Evolutionary conservation across 2,329 filamentous ascomycete species (phyloP).

Genomic region (Scytalidium lignicola): DNA sequence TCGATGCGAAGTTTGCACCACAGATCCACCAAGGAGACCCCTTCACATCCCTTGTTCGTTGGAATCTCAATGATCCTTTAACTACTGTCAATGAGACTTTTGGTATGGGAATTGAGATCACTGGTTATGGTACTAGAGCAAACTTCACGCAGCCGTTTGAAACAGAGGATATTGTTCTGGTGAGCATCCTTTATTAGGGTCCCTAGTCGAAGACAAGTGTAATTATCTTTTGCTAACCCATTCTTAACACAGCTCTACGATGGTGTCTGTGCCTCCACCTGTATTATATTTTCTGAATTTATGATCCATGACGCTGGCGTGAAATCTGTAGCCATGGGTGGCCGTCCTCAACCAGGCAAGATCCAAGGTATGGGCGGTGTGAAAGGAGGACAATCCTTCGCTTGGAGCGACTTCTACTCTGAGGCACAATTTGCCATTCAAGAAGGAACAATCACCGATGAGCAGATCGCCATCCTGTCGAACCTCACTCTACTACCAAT

Average conservation of each 20-base stretch:
- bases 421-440: slow-evolving; percentile 8
- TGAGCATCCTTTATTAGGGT: slow-evolving; percentile 19
- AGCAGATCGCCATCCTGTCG: slow-evolving; percentile 14
- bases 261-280: slow-evolving; percentile 55
- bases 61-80: slow-evolving; percentile 21
- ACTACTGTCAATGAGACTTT: slow-evolving; percentile 17
- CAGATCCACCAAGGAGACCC: slow-evolving; percentile 14
- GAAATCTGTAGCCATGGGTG: slow-evolving; percentile 54
- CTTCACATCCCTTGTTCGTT: slow-evolving; percentile 19
- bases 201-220: too few relatives aligned
- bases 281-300: slow-evolving; percentile 51
- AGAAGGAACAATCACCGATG: slow-evolving; percentile 1
- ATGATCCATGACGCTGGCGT: slow-evolving; percentile 48
- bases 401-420: slow-evolving; percentile 13
- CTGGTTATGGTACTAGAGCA: slow-evolving; percentile 25
- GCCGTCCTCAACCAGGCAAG: slow-evolving; percentile 45
- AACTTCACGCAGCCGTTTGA: slow-evolving; percentile 31
- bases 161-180: slow-evolving; percentile 34
- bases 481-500: slow-evolving; percentile 14
- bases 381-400: slow-evolving; percentile 44
- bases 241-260: slow-evolving; percentile 36
- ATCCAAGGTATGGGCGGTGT: slow-evolving; percentile 65
- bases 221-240: neutral
- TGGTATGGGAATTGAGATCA: slow-evolving; percentile 23
- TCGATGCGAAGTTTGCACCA: slow-evolving; percentile 22